These are phyloP conservation scores for Elaphomyces granulatus DNA, from an alignment of 495 filamentous ascomycete genomes.

Conservation along the genomic window DNA sequence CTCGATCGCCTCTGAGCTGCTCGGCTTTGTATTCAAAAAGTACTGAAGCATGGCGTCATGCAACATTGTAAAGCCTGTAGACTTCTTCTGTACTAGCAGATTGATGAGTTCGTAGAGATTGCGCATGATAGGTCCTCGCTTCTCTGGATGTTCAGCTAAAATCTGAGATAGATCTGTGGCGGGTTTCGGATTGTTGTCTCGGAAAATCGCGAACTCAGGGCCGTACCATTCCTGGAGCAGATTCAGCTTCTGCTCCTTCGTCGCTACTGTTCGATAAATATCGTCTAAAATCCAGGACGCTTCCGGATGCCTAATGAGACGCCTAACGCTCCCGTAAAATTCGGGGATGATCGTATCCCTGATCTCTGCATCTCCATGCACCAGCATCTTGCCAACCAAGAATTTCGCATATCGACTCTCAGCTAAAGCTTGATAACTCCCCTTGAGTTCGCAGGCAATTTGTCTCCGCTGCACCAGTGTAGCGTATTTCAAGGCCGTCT, in stretches of 20 bases:
- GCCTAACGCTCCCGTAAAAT: slow-evolving; percentile 83
- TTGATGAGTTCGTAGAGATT: slow-evolving; percentile 76
- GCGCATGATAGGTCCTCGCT: slow-evolving; percentile 71
- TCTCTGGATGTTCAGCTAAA: slow-evolving; percentile 61
- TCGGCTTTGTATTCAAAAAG: slow-evolving; percentile 62
- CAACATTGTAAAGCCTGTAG: slow-evolving; percentile 87
- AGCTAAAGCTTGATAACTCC: slow-evolving; percentile 67
- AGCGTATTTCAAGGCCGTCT: slow-evolving; percentile 93
- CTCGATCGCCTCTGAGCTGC: slow-evolving; percentile 64
- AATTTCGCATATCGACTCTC: slow-evolving; percentile 97
- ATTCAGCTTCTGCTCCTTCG: slow-evolving; percentile 62
- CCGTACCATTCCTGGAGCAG: slow-evolving; percentile 96
- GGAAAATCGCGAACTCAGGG: slow-evolving; percentile 78
- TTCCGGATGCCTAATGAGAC: slow-evolving; percentile 89
- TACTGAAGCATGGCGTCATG: slow-evolving; percentile 98
- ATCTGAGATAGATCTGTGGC: slow-evolving; percentile 56
- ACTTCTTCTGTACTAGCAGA: slow-evolving; percentile 83
- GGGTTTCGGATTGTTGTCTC: slow-evolving; percentile 31
- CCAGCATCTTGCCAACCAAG: slow-evolving; percentile 83
- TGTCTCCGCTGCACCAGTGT: slow-evolving; percentile 66
- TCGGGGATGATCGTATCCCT: slow-evolving; percentile 79
- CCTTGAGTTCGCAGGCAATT: slow-evolving; percentile 79
- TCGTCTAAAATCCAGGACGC: slow-evolving; percentile 96
- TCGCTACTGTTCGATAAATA: slow-evolving; percentile 77
- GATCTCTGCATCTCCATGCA: slow-evolving; percentile 73